Conservation (phyloP, 1,284 basidiomycete genomes). For the Stygiomarasmius scandens region DNA sequence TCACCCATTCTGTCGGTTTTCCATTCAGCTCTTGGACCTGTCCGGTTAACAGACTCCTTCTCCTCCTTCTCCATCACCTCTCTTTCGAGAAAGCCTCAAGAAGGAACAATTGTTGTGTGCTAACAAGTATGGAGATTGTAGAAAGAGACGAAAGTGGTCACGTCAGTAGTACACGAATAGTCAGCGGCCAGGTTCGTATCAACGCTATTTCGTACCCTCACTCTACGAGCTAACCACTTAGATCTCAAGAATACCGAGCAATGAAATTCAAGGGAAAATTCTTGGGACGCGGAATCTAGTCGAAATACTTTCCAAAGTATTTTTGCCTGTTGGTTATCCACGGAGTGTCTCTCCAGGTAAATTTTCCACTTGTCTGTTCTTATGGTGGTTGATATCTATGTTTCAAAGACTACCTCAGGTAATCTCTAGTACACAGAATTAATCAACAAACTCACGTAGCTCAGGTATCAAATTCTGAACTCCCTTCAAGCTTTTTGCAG, state of each 20-base stretch:
- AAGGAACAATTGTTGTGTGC: background rate
- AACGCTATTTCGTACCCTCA: background rate
- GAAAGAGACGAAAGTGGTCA: background rate
- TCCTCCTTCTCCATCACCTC: no score
- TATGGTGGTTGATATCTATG: background rate
- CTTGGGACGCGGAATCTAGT: conserved; percentile 3
- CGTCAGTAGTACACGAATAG: background rate
- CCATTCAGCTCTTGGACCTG: no score
- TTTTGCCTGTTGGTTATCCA: conserved; percentile 65
- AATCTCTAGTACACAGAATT: background rate
- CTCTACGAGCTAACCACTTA: background rate
- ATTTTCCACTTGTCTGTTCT: conserved; percentile 9
- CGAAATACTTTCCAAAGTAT: conserved; percentile 48
- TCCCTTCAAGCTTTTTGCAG: conserved; percentile 71
- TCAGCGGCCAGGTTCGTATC: background rate
- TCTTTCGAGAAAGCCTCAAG: background rate
- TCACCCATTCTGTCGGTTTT: no score
- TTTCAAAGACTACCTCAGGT: conserved; percentile 34
- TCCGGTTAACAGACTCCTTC: no score
- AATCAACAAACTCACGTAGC: background rate
- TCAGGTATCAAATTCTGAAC: conserved; percentile 65
- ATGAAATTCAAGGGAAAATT: background rate
- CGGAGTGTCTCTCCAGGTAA: conserved; percentile 60
- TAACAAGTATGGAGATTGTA: conserved; percentile 5
- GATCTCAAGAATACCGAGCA: background rate